Evolutionary conservation across 257 asterid species (phyloP).

Genomic region (Forsythia suspensa): DNA sequence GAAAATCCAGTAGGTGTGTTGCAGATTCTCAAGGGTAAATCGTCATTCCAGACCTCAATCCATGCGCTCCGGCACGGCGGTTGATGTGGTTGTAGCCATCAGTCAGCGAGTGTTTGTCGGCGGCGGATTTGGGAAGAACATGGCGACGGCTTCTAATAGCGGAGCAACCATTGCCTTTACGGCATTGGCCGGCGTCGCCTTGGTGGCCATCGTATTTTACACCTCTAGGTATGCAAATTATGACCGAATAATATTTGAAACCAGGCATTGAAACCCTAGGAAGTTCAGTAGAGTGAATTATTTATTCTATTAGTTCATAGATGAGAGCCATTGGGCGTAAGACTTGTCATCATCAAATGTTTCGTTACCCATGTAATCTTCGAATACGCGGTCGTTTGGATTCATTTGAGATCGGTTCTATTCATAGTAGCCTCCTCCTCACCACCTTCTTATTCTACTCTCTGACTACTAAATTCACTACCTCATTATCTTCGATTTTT

Average conservation of each 20-base stretch:
- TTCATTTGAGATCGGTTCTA: neutral
- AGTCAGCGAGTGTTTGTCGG: neutral
- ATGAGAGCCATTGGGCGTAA: neutral
- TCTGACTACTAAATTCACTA: neutral
- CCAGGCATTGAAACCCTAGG: neutral
- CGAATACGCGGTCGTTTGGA: neutral
- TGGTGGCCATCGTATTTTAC: conserved; percentile 1
- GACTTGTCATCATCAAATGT: neutral
- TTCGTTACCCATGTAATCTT: neutral
- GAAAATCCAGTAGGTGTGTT: neutral
- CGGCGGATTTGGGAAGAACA: neutral
- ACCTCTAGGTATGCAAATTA: neutral
- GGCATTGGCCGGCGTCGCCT: conserved; percentile 3
- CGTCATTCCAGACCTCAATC: neutral
- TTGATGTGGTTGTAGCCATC: conserved; percentile 6
- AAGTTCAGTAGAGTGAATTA: neutral
- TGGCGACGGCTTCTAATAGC: neutral
- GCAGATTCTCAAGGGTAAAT: neutral
- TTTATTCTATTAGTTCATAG: neutral
- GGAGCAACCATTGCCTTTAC: neutral
- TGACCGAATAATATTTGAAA: neutral
- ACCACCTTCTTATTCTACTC: neutral
- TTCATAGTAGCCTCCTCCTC: neutral
- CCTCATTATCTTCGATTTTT: too few species aligned
- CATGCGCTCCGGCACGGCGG: conserved; percentile 1